Evolutionary conservation across 345 rosid species (phyloP), one percentile per base, ranked within the genome.

Genomic region (Corchorus capsularis): DNA sequence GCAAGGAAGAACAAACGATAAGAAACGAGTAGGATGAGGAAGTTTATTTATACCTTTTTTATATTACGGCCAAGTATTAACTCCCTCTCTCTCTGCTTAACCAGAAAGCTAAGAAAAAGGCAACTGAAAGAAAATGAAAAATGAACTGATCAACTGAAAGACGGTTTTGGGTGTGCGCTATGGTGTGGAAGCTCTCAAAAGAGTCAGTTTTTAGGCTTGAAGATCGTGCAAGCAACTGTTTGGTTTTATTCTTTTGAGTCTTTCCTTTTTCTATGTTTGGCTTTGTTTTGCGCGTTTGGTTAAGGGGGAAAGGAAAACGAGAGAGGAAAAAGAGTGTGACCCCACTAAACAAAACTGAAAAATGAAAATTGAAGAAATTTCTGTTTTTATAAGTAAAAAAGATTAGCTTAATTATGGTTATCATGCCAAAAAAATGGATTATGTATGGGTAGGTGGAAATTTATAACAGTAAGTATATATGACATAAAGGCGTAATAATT

Each of bases 221-320:
- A 67, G 78, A 67, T 22, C 79, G 73, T 67, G 79, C 79, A 57
- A 62, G 80, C 62, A 41, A 70, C 53, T 71, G 63, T 34, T 35
- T 49, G 41, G 5, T 54, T 11, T 53, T 65, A 22, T 60, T 0
- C 13, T 32, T 17, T 53, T 70, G 27, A 27, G 27, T 70, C 16
- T 32, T 20, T 16, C 8, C 45, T 35, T 20, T 39, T 41, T 5
- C 14, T n/a, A 19, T 11, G 50, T 37, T 69, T 70, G 13, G 41
- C 54, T 14, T 69, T 55, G 64, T 57, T 56, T 67, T 75, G 63
- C 66, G 46, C 66, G 37, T 76, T 67, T 45, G 79, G 8, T 34
- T 67, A 45, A 54, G 59, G 32, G 57, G 66, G 43, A 27, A 13
- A 73, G 8, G 5, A 5, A 19, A 39, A 39, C 43, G n/a, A 32